A percentile compares a stretch with the other conserved stretches of the same genome.
Evolutionary conservation across 148 eudicot genomes (phyloP).

Genomic region (Fagopyrum tataricum): DNA sequence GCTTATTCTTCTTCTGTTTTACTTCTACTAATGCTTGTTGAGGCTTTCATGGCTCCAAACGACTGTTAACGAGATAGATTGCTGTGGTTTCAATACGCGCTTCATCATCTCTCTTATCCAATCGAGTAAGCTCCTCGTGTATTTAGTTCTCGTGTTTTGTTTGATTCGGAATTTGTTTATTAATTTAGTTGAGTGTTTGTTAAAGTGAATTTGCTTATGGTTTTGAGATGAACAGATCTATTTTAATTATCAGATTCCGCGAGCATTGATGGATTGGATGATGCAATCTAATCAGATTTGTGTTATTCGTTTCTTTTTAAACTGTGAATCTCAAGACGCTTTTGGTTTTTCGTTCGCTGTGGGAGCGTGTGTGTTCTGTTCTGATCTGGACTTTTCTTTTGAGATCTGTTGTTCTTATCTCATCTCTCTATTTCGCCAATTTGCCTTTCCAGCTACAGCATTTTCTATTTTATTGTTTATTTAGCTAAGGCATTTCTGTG

Average conservation of each 20-base stretch:
- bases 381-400: neutral
- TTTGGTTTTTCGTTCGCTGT: neutral
- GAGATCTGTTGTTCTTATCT: slow-evolving; percentile 11
- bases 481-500: neutral
- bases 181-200: neutral
- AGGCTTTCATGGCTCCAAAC: neutral
- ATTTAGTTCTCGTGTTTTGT: neutral
- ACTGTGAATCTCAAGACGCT: slow-evolving; percentile 5
- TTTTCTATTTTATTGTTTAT: neutral
- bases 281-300: neutral
- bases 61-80: neutral
- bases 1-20: neutral
- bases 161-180: neutral
- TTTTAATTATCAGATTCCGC: neutral
- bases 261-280: neutral
- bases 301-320: neutral
- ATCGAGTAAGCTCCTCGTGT: neutral
- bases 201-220: neutral
- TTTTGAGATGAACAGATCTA: neutral
- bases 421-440: neutral
- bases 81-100: neutral
- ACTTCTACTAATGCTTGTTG: neutral
- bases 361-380: neutral
- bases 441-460: slow-evolving; percentile 6
- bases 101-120: neutral